Conservation (phyloP, 306 rosid genomes). For the Arachis hypogaea region DNA sequence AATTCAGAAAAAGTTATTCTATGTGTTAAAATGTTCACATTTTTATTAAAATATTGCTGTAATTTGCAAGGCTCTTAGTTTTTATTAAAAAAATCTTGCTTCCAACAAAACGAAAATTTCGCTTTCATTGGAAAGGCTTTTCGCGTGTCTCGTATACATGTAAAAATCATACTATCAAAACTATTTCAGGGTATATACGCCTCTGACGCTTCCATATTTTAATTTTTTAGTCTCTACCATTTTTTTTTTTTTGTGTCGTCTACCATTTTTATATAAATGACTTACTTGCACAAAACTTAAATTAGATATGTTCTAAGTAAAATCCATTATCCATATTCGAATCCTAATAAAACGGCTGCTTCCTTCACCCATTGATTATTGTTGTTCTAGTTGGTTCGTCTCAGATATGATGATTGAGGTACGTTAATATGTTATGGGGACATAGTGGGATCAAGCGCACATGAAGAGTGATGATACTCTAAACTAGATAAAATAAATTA, state of each 20-base stretch:
- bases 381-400: not conserved
- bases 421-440: conserved; percentile 9
- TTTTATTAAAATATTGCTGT: too few species aligned
- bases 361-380: not conserved
- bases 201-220: not conserved
- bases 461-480: conserved; percentile 2
- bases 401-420: not conserved
- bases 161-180: too few species aligned
- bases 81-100: too few species aligned
- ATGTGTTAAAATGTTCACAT: too few species aligned
- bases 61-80: too few species aligned
- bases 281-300: not conserved
- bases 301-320: not conserved
- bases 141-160: too few species aligned
- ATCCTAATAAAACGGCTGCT: not conserved
- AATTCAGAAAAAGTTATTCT: too few species aligned
- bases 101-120: too few species aligned
- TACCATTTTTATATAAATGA: not conserved
- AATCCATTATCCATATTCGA: not conserved
- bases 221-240: not conserved
- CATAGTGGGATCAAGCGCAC: conserved; percentile 16
- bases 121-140: too few species aligned
- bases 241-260: too few species aligned
- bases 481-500: not conserved
- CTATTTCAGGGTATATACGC: not conserved